A percentile compares a stretch with the other conserved stretches of the same genome.
Conservation (phyloP, 306 rosid species). For the Malus orientalis region DNA sequence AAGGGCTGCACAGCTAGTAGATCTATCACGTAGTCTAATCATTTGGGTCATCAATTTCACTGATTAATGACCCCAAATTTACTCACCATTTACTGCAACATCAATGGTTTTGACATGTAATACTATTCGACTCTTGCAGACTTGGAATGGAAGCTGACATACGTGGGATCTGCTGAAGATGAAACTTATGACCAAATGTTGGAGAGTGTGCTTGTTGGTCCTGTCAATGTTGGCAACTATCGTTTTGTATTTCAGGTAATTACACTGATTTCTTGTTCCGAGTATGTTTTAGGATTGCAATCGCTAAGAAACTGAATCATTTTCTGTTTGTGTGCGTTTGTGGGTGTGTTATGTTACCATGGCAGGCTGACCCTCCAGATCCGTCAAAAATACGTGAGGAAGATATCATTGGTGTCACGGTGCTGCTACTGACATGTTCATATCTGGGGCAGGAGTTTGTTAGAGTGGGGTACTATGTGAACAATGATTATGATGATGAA, state of each 20-base stretch:
- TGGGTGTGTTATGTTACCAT: not conserved
- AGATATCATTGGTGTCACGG: slow-evolving; percentile 85
- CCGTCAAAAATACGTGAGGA: slow-evolving; percentile 89
- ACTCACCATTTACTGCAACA: not conserved
- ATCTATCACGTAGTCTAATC: not conserved
- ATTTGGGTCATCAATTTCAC: not conserved
- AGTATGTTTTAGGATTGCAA: not conserved
- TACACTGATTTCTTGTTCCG: not conserved
- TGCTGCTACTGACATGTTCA: slow-evolving; percentile 75
- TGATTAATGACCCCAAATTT: not conserved
- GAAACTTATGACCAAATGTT: slow-evolving; percentile 83
- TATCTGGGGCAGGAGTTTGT: slow-evolving; percentile 85
- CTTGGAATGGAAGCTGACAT: slow-evolving; percentile 91
- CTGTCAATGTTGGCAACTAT: slow-evolving; percentile 87
- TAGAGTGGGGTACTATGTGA: slow-evolving; percentile 85
- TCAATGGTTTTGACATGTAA: not conserved
- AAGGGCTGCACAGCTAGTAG: not conserved
- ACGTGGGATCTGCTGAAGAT: slow-evolving; percentile 92
- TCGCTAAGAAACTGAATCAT: not conserved
- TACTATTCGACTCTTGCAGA: slow-evolving; percentile 28
- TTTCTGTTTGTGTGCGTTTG: not conserved
- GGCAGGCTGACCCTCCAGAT: slow-evolving; percentile 90
- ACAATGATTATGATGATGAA: slow-evolving; percentile 90
- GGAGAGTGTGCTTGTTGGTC: slow-evolving; percentile 93
- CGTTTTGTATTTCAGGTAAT: slow-evolving; percentile 80